Percentiles rank a stretch among this genome's conserved stretches.
Evolutionary conservation across 441 rosid genomes (phyloP).

Genomic region (Dalechampia spathulata): DNA sequence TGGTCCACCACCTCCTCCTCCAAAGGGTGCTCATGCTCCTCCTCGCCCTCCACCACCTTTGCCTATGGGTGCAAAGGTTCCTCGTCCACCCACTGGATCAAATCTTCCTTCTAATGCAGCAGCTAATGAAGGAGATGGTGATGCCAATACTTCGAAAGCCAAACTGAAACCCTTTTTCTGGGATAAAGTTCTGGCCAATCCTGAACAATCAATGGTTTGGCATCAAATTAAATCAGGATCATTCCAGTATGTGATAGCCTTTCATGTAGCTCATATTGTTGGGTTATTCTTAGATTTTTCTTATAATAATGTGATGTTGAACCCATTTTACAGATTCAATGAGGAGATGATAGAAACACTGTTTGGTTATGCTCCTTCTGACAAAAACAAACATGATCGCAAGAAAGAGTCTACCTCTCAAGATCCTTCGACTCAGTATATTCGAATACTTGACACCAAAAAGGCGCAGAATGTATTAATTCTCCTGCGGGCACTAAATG

Average conservation of each 20-base stretch:
- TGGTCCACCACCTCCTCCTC: constrained; percentile 45
- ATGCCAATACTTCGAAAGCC: constrained; percentile 58
- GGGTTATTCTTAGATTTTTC: neutral
- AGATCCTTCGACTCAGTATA: constrained; percentile 42
- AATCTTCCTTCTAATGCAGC: constrained; percentile 24
- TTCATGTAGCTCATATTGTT: too few species aligned
- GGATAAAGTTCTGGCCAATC: constrained; percentile 93
- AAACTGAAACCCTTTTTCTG: constrained; percentile 96
- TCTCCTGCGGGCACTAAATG: constrained; percentile 80
- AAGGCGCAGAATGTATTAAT: constrained; percentile 91
- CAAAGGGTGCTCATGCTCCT: constrained; percentile 30
- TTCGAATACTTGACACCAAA: constrained; percentile 79
- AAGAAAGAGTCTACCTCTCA: constrained; percentile 45
- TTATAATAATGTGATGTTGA: constrained; percentile 3
- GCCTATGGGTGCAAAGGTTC: constrained; percentile 39
- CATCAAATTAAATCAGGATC: constrained; percentile 91
- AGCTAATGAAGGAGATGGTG: constrained; percentile 30
- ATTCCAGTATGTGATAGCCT: constrained; percentile 76
- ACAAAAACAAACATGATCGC: constrained; percentile 42
- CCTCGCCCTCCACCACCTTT: constrained; percentile 77
- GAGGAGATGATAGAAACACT: constrained; percentile 95
- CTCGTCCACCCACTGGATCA: constrained; percentile 50
- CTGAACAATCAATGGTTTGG: constrained; percentile 95
- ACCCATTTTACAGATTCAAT: constrained; percentile 61
- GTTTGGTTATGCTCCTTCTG: constrained; percentile 63